Evolutionary conservation across 768 basidiomycete genomes (phyloP).

Genomic region (Suillus ampliporus): DNA sequence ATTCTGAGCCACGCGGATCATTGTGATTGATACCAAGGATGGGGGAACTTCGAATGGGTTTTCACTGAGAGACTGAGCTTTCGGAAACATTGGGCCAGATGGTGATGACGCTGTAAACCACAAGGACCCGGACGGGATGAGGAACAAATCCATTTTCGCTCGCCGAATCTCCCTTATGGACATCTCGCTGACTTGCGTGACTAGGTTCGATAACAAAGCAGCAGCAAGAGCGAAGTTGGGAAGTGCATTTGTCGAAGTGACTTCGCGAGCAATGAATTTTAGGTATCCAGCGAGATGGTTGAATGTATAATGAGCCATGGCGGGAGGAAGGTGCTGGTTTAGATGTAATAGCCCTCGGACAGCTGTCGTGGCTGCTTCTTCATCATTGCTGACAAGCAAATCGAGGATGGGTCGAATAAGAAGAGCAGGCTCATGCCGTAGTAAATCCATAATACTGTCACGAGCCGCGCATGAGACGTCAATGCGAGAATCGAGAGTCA

Average conservation of each 20-base stretch:
- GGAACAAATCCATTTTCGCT: constrained; percentile 70
- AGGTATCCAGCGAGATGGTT: constrained; percentile 75
- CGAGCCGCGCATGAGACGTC: constrained; percentile 62
- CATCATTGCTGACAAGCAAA: constrained; percentile 55
- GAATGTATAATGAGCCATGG: constrained; percentile 68
- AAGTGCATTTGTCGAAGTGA: constrained; percentile 49
- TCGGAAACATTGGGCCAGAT: constrained; percentile 65
- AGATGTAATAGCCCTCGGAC: constrained; percentile 65
- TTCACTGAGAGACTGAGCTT: constrained; percentile 39
- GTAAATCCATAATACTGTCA: constrained; percentile 61
- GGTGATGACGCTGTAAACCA: constrained; percentile 71
- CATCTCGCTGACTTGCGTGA: constrained; percentile 71
- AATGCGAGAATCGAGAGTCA: constrained; percentile 60
- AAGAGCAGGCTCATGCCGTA: constrained; percentile 78
- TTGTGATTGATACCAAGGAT: constrained; percentile 57
- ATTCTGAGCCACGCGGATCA: constrained; percentile 75
- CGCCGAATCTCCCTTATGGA: constrained; percentile 74
- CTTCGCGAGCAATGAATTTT: constrained; percentile 54
- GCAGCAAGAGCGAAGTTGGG: constrained; percentile 58
- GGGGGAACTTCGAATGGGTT: constrained; percentile 48
- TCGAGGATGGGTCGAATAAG: constrained; percentile 68
- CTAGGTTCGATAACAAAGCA: constrained; percentile 63
- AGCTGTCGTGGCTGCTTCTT: constrained; percentile 53
- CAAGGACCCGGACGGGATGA: constrained; percentile 72
- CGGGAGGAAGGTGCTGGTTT: constrained; percentile 61